A percentile compares a stretch with the other conserved stretches of the same genome.
Evolutionary conservation across 305 asterid species (phyloP).

Genomic region (Fraxinus velutina): DNA sequence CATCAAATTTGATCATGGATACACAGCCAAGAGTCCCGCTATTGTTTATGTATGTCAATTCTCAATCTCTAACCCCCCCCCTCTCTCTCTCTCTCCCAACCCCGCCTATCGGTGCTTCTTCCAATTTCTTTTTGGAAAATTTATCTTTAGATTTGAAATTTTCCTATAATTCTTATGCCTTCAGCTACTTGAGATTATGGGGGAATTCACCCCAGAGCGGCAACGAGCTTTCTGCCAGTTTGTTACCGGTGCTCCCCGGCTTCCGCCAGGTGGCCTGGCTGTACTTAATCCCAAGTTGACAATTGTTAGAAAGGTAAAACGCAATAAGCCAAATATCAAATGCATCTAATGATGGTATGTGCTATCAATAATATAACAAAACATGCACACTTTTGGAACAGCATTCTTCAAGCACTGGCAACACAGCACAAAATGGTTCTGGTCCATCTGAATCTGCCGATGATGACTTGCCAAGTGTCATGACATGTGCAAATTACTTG

Average conservation of each 20-base stretch:
- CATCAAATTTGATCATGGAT: slow-evolving; percentile 97
- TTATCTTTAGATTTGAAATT: background rate
- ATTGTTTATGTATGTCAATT: slow-evolving; percentile 55
- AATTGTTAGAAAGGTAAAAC: slow-evolving; percentile 84
- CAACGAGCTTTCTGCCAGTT: slow-evolving; percentile 96
- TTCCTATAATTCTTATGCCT: slow-evolving; percentile 10
- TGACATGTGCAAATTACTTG: slow-evolving; percentile 98
- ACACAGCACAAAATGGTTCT: slow-evolving; percentile 48
- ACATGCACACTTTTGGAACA: slow-evolving; percentile 28
- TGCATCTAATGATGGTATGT: background rate
- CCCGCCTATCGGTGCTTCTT: background rate
- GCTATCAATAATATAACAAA: background rate
- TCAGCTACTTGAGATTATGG: slow-evolving; percentile 95
- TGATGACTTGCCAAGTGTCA: slow-evolving; percentile 94
- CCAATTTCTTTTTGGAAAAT: background rate
- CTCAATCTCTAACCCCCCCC: background rate
- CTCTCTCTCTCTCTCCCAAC: background rate
- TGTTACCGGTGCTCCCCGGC: slow-evolving; percentile 98
- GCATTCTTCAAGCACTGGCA: slow-evolving; percentile 62
- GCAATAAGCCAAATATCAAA: background rate
- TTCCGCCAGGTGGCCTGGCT: slow-evolving; percentile 97
- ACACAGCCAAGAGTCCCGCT: slow-evolving; percentile 93
- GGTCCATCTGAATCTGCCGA: slow-evolving; percentile 82
- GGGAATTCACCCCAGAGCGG: slow-evolving; percentile 85
- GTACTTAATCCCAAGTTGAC: slow-evolving; percentile 93